Evolutionary conservation across 345 rosid genomes (phyloP).

Genomic region (Viola odorata): DNA sequence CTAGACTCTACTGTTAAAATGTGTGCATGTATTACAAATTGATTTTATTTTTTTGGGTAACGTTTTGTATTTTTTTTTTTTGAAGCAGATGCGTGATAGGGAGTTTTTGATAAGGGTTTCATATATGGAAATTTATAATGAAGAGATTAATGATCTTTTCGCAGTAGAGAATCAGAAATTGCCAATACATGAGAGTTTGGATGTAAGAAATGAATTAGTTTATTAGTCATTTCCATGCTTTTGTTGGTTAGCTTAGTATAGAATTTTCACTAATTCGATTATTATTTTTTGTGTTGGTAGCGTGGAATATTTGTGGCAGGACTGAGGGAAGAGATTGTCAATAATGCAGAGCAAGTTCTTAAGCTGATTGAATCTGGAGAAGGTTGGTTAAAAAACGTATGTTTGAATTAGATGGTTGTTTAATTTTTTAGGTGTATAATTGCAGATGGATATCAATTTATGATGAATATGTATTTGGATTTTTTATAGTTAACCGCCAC

Average conservation of each 20-base stretch:
- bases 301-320: slow-evolving; percentile 91
- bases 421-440: background rate
- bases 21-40: background rate
- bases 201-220: slow-evolving; percentile 34
- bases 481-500: slow-evolving; percentile 63
- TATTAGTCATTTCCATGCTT: slow-evolving; percentile 12
- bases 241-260: background rate
- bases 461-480: slow-evolving; percentile 4
- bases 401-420: background rate
- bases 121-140: slow-evolving; percentile 92
- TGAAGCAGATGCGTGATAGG: slow-evolving; percentile 61
- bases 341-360: slow-evolving; percentile 72
- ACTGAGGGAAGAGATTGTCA: slow-evolving; percentile 80
- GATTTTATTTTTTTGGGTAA: background rate
- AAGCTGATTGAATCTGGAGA: slow-evolving; percentile 81
- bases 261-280: background rate
- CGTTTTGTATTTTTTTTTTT: slow-evolving; percentile 17
- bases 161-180: slow-evolving; percentile 73
- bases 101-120: slow-evolving; percentile 92
- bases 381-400: slow-evolving; percentile 41
- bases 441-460: background rate
- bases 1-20: background rate
- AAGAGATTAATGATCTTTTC: slow-evolving; percentile 87
- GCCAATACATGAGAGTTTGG: slow-evolving; percentile 88
- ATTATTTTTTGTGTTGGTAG: slow-evolving; percentile 31